Base-by-base conservation (phyloP, 2,329 filamentous ascomycete genomes). In the Myriosclerotinia duriaeana region DNA sequence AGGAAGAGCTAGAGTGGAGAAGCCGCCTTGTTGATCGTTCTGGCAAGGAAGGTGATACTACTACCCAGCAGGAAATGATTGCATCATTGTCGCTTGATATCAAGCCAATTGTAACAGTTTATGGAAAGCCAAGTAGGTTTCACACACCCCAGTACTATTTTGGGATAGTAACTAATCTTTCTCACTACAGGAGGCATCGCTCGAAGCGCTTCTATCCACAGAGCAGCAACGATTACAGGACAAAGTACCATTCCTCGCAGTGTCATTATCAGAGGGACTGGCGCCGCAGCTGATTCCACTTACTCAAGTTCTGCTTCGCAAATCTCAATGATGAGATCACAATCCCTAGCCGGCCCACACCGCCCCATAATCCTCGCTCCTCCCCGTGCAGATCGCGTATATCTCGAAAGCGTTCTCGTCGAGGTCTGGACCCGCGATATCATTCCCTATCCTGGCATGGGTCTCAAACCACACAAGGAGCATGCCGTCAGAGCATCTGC, bases 211-310 rank as follows among this genome's bases (percentile, higher is more conserved):
- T 96, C 92, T 2, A 89, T 96, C 69, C 91, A 94, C 72, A 85
- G 92, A 68, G 87, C 92, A 38, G 88, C 89, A 1, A 92, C 92
- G 0, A 82, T 93, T 34, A 50, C 56, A 42, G 88, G 89, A 20
- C 82, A 87, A 17, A 91, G 87, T 71, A 84, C 85, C 17, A 83
- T 87, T 52, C 77, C 89, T 63, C 89, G 85, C 69, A 91, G 95
- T 74, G 87, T 97, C 62, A 89, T 96, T 58, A 86, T 97, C 74
- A 94, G 91, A 75, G 96, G 96, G 74, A 97, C 93, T 0, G 88
- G 88, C 72, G 84, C 86, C 2, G 81, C 86, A 56, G 89, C 87
- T 72, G 85, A 89, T 53, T 12, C 22, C 6, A 15, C n/a, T 6
- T 76, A 66, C 9, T 53, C 52, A 20, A 48, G 30, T 34, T 66